Percentiles rank a stretch among this genome's conserved stretches.
phyloP scores from a whole-genome alignment of 192 early-diverging fungal genomes.

The Rhizoclosmatium sp. region DNA sequence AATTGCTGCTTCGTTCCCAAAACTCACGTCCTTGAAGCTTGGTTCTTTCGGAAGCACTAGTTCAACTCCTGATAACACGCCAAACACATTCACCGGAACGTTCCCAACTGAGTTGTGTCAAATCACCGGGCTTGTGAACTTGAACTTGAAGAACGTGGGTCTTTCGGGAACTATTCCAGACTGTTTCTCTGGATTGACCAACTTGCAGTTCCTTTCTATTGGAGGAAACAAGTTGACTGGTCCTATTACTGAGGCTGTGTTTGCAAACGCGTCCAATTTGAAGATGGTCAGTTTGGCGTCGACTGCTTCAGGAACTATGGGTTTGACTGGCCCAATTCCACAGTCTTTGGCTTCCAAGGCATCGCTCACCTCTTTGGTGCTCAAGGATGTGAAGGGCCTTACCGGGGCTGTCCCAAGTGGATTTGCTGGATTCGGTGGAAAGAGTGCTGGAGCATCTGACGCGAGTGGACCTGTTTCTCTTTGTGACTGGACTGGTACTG shows the following conservation, averaged over 20 bases:
- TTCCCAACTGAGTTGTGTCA: background rate
- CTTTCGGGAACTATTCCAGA: background rate
- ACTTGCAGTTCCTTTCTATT: background rate
- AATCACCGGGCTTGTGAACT: background rate
- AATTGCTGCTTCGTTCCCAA: background rate
- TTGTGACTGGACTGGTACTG: background rate
- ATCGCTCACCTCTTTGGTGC: background rate
- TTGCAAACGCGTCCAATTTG: background rate
- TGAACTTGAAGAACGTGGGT: background rate
- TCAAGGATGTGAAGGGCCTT: background rate
- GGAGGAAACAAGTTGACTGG: background rate
- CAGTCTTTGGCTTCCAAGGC: background rate
- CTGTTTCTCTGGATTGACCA: slow-evolving; percentile 3
- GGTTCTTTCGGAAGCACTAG: background rate
- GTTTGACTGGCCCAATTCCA: background rate
- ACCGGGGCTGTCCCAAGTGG: background rate
- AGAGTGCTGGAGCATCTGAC: background rate
- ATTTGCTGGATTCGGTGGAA: background rate
- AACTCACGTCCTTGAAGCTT: background rate
- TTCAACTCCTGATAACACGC: background rate
- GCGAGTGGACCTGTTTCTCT: background rate
- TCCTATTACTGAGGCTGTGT: background rate
- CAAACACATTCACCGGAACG: background rate
- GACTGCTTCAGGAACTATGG: background rate
- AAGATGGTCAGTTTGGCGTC: background rate